Evolutionary conservation across 495 filamentous ascomycete genomes (phyloP).

Genomic region (Hyphodiscus hymeniophilus): DNA sequence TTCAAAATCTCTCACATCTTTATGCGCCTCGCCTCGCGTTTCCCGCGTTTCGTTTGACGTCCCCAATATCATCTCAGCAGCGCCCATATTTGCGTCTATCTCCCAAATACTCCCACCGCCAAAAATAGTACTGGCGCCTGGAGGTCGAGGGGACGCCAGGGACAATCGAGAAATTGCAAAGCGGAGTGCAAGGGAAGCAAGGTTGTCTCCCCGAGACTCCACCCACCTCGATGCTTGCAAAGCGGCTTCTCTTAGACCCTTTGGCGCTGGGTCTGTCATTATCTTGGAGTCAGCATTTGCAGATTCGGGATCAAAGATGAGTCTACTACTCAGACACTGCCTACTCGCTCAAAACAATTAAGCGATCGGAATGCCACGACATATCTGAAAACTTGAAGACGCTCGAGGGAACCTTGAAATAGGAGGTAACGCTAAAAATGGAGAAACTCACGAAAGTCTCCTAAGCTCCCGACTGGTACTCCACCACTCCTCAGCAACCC

Average conservation of each 20-base stretch:
- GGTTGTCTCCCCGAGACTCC: conserved; percentile 39
- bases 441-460: conserved; percentile 87
- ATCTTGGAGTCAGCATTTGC: too few relatives aligned
- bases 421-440: too few relatives aligned
- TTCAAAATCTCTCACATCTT: conserved; percentile 4
- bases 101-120: conserved; percentile 8
- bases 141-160: not conserved
- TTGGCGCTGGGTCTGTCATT: conserved; percentile 72
- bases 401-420: too few relatives aligned
- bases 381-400: too few relatives aligned
- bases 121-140: conserved; percentile 5
- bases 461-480: conserved; percentile 63
- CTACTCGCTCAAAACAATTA: too few relatives aligned
- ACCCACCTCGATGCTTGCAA: conserved; percentile 33
- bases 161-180: not conserved
- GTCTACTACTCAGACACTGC: too few relatives aligned
- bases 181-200: conserved; percentile 3
- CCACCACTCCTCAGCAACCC: conserved; percentile 69
- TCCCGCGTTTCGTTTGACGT: not conserved
- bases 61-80: conserved; percentile 4
- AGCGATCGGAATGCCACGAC: too few relatives aligned
- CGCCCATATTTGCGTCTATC: not conserved
- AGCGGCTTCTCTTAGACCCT: conserved; percentile 50
- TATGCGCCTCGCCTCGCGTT: not conserved
- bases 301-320: too few relatives aligned